Percentiles rank a stretch among this genome's conserved stretches.
These are phyloP conservation scores for Apophysomyces trapeziformis DNA, from an alignment of 371 early-diverging fungal species.

Conservation along the genomic window DNA sequence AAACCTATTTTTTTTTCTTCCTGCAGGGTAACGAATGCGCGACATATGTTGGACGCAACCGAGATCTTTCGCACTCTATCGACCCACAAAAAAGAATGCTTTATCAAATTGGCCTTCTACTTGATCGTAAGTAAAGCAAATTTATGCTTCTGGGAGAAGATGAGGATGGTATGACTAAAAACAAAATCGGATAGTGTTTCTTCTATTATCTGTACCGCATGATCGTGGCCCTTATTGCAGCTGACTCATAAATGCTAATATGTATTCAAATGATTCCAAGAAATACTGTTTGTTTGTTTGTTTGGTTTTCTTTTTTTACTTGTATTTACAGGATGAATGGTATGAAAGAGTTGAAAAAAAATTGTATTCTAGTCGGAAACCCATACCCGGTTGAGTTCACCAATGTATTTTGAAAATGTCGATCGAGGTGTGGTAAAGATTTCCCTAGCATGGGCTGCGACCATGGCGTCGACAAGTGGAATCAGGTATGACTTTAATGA, in stretches of 20 bases:
- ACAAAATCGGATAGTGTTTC: conserved; percentile 59
- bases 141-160: background rate
- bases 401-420: conserved; percentile 40
- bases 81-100: conserved; percentile 92
- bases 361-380: background rate
- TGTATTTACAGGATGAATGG: conserved; percentile 8
- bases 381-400: conserved; percentile 32
- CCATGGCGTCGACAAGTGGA: conserved; percentile 41
- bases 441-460: conserved; percentile 32
- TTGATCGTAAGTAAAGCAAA: conserved; percentile 63
- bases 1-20: conserved; percentile 1
- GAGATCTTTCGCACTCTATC: conserved; percentile 94
- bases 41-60: conserved; percentile 95
- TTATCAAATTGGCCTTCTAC: conserved; percentile 94
- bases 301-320: background rate
- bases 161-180: conserved; percentile 1
- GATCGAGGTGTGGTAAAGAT: conserved; percentile 38
- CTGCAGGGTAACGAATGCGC: conserved; percentile 73
- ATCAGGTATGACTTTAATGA: conserved; percentile 24
- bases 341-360: conserved; percentile 2
- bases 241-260: conserved; percentile 43
- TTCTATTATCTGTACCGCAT: conserved; percentile 89
- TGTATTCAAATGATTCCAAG: conserved; percentile 12
- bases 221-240: conserved; percentile 71
- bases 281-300: conserved; percentile 3